Evolutionary conservation across 73 alveolate genomes (phyloP).

Genomic region (Tetrahymena elliotti): DNA sequence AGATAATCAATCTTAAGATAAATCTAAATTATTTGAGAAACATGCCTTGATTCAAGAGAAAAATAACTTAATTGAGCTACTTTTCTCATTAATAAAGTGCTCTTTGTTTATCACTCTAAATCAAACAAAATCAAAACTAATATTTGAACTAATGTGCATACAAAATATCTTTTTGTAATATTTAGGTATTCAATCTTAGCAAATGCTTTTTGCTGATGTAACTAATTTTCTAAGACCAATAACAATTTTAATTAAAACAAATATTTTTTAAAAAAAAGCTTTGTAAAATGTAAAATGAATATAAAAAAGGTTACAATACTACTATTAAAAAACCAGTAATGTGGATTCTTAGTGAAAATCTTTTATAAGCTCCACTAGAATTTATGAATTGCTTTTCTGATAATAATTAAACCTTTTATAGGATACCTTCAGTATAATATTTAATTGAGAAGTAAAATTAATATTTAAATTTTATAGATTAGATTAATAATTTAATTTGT

Average conservation of each 20-base stretch:
- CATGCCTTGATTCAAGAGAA: not conserved
- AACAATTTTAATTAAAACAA: not conserved
- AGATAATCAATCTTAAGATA: not conserved
- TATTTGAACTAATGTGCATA: not conserved
- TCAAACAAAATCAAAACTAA: not conserved
- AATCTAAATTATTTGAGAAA: not conserved
- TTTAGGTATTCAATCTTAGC: not conserved
- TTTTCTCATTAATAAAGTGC: not conserved
- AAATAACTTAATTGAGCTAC: not conserved
- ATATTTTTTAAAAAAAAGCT: not conserved
- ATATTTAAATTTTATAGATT: not conserved
- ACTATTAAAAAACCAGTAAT: not conserved
- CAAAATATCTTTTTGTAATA: not conserved
- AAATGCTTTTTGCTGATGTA: not conserved
- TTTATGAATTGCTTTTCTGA: not conserved
- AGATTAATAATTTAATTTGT: not conserved
- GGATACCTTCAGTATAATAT: not conserved
- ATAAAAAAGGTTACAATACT: not conserved
- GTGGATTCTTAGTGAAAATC: not conserved
- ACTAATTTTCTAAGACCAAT: not conserved
- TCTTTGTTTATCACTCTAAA: not conserved
- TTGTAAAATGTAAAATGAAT: not conserved
- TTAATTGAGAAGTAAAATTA: not conserved
- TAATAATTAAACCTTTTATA: not conserved
- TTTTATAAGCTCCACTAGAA: not conserved